Base-by-base conservation (phyloP, 2,329 filamentous ascomycete genomes). In the Neonectria coccinea region DNA sequence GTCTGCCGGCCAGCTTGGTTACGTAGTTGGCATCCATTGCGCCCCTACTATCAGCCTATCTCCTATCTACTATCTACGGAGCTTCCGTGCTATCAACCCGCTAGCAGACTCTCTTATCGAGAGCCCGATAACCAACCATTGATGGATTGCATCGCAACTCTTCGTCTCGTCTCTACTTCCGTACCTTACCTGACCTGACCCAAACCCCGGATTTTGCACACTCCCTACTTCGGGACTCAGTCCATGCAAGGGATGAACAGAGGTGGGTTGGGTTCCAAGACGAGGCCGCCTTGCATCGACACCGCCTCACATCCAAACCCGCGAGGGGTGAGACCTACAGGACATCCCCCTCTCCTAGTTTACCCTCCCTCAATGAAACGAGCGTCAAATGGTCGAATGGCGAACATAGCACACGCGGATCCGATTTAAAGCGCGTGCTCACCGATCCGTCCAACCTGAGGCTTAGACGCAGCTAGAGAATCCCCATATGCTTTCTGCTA, bases 91-190 rank as follows among this genome's bases (percentile, higher is more conserved):
- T 51, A 51, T 51, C 47, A 51, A 12, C n/a, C 27, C 27, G n/a
- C 48, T 51, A 51, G 29, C 27, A 31, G 29, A 18, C 4, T 51
- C 31, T 51, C 29, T 36, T 51, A 51, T 51, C 29, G 18, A 18
- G 29, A 51, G 48, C 48, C 18, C 12, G 48, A 51, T 31, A 31
- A 33, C 48, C 48, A 51, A 51, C 29, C 48, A 14, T 51, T 51
- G 29, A 33, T 51, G 18, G 11, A 33, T 33, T 50, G 27, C n/a
- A 33, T 33, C 20, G n/a, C n/a, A 51, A 42, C 39, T 42, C 18
- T 20, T 42, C n/a, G n/a, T 25, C 25, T n/a, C 36, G 36, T n/a
- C 14, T 39, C 36, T 7, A 7, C 36, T 39, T 7, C 36, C 36
- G 1, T 14, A n/a, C 20, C 20, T 2, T 22, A 39, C 36, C 36